phyloP scores from a whole-genome alignment of 2,329 filamentous ascomycete species.

The Fusarium decemcellulare region DNA sequence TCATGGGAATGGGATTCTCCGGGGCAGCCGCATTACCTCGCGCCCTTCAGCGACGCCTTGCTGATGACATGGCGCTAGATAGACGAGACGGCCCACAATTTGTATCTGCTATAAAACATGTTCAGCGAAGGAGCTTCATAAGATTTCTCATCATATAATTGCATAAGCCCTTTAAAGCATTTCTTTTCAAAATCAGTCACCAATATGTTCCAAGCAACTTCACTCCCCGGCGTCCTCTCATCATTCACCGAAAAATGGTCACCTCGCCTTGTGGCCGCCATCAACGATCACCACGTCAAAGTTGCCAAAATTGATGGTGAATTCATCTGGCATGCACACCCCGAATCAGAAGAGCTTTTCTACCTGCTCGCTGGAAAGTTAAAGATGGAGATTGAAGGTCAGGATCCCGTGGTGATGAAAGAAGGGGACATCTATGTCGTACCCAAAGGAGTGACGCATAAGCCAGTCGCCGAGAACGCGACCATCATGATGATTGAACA shows the following conservation, averaged over 20 bases:
- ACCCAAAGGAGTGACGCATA: slow-evolving; percentile 54
- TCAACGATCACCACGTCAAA: slow-evolving; percentile 58
- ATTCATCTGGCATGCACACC: slow-evolving; percentile 59
- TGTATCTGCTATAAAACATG: neutral
- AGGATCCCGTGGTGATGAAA: slow-evolving; percentile 46
- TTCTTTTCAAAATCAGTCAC: neutral
- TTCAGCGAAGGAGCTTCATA: neutral
- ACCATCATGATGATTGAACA: slow-evolving; percentile 56
- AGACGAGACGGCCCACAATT: neutral
- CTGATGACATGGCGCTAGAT: slow-evolving; percentile 10
- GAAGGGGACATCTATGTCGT: slow-evolving; percentile 54
- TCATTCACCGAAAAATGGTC: slow-evolving; percentile 50
- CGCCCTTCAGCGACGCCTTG: slow-evolving; percentile 23
- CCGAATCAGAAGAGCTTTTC: slow-evolving; percentile 58
- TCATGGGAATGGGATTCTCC: neutral
- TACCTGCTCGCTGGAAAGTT: slow-evolving; percentile 55
- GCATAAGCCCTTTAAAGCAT: neutral
- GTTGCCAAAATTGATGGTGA: slow-evolving; percentile 56
- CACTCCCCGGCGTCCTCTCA: slow-evolving; percentile 45
- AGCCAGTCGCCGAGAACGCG: slow-evolving; percentile 53
- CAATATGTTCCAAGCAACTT: slow-evolving; percentile 36
- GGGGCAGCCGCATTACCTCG: neutral
- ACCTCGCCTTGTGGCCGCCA: slow-evolving; percentile 49
- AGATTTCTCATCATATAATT: neutral
- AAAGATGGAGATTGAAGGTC: slow-evolving; percentile 51